Conservation (phyloP, 2,329 filamentous ascomycete species). For the Dactylellina leptospora region DNA sequence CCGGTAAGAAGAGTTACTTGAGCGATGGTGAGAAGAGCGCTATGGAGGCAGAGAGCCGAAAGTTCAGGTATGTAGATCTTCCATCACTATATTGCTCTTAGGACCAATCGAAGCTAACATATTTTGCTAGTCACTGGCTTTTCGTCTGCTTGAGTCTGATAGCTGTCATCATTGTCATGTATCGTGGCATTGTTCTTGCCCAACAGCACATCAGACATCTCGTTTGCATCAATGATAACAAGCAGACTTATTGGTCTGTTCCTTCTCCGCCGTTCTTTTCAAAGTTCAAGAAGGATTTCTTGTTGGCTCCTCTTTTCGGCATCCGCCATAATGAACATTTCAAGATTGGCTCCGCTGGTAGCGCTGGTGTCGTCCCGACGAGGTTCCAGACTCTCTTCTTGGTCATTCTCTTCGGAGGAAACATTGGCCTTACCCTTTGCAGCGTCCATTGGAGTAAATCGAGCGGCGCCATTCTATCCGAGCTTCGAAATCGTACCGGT, state of each 20-base stretch:
- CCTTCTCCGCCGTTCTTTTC: slow-evolving; percentile 33
- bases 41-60: slow-evolving; percentile 45
- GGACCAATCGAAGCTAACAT: neutral
- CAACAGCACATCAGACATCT: slow-evolving; percentile 44
- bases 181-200: slow-evolving; percentile 20
- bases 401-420: slow-evolving; percentile 72
- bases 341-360: slow-evolving; percentile 73
- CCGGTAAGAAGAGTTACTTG: too few relatives aligned
- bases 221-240: slow-evolving; percentile 46
- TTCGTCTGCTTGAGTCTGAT: slow-evolving; percentile 28
- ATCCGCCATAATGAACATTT: slow-evolving; percentile 81
- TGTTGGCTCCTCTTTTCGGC: slow-evolving; percentile 75
- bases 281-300: slow-evolving; percentile 70
- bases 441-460: slow-evolving; percentile 69
- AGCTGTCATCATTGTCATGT: slow-evolving; percentile 26
- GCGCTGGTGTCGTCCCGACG: slow-evolving; percentile 80
- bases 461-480: slow-evolving; percentile 62
- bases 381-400: slow-evolving; percentile 78
- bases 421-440: slow-evolving; percentile 78
- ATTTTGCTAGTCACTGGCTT: slow-evolving; percentile 33
- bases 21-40: slow-evolving; percentile 26
- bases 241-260: slow-evolving; percentile 39
- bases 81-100: neutral
- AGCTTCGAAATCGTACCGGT: slow-evolving; percentile 74
- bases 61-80: slow-evolving; percentile 31